Evolutionary conservation across 306 rosid species (phyloP).

Genomic region (Albizia julibrissin): DNA sequence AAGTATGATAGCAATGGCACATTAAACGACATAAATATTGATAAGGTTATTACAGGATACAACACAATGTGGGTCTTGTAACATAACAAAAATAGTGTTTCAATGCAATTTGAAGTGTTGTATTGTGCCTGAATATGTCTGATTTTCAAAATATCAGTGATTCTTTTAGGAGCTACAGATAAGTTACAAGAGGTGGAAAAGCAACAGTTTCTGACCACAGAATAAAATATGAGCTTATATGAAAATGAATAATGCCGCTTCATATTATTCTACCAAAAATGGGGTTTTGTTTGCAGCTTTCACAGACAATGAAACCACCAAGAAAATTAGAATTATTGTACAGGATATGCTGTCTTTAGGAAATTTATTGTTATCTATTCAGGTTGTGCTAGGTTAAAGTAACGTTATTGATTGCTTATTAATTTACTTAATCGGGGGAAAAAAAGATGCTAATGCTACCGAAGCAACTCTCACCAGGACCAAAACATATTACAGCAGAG

Average conservation of each 20-base stretch:
- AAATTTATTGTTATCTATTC: not conserved
- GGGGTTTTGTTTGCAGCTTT: not conserved
- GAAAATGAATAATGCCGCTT: not conserved
- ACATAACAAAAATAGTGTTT: not conserved
- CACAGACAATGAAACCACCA: not conserved
- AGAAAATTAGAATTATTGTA: not conserved
- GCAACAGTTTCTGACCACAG: slow-evolving; percentile 15
- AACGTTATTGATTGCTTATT: not conserved
- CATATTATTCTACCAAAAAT: not conserved
- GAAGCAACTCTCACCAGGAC: not conserved
- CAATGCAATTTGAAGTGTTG: not conserved
- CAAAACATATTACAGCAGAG: not conserved
- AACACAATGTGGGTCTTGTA: not conserved
- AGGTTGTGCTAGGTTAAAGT: not conserved
- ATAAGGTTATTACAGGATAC: not conserved
- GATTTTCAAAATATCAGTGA: not conserved
- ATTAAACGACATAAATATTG: not conserved
- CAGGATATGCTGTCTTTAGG: not conserved
- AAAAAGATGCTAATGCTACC: not conserved
- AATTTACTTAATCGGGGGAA: not conserved
- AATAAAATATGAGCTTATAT: not conserved
- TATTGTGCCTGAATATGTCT: not conserved
- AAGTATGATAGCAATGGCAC: slow-evolving; percentile 4
- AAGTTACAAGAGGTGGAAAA: slow-evolving; percentile 5
- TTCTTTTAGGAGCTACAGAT: not conserved